Evolutionary conservation across 2,329 filamentous ascomycete genomes (phyloP).

Genomic region (Bretziella fagacearum): DNA sequence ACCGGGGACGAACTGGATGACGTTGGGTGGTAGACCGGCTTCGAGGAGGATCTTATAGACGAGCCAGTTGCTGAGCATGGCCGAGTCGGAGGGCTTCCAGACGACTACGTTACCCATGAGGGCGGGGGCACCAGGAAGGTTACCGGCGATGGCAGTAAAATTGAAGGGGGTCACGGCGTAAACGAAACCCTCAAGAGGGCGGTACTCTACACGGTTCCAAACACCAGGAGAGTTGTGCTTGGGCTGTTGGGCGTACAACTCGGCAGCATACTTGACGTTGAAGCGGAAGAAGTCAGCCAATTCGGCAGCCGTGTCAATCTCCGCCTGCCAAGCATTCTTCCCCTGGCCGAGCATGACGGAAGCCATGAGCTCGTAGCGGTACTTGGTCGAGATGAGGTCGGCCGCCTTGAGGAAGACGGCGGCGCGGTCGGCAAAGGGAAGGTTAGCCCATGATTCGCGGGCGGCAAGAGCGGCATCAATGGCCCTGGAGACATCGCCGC

Average conservation of each 20-base stretch:
- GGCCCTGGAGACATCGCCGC: constrained; percentile 57
- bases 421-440: constrained; percentile 80
- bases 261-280: constrained; percentile 85
- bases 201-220: constrained; percentile 84
- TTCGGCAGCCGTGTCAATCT: constrained; percentile 91
- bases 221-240: constrained; percentile 65
- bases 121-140: constrained; percentile 66
- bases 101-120: constrained; percentile 87
- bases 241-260: constrained; percentile 77
- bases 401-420: constrained; percentile 93
- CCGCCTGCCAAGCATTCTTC: constrained; percentile 98
- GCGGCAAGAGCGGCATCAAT: constrained; percentile 77
- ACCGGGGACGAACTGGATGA: constrained; percentile 87
- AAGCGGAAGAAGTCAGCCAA: constrained; percentile 84
- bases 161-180: constrained; percentile 93
- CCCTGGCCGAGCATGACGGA: constrained; percentile 91
- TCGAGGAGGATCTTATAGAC: constrained; percentile 82
- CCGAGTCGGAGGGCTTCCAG: constrained; percentile 88
- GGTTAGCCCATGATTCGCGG: constrained; percentile 67
- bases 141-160: constrained; percentile 88
- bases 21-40: constrained; percentile 72
- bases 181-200: constrained; percentile 84
- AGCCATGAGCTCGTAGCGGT: constrained; percentile 93
- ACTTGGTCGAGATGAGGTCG: constrained; percentile 77
- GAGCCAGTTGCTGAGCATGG: constrained; percentile 81